Base-by-base conservation (phyloP, 331 rosid genomes). In the Quercus phellos region DNA sequence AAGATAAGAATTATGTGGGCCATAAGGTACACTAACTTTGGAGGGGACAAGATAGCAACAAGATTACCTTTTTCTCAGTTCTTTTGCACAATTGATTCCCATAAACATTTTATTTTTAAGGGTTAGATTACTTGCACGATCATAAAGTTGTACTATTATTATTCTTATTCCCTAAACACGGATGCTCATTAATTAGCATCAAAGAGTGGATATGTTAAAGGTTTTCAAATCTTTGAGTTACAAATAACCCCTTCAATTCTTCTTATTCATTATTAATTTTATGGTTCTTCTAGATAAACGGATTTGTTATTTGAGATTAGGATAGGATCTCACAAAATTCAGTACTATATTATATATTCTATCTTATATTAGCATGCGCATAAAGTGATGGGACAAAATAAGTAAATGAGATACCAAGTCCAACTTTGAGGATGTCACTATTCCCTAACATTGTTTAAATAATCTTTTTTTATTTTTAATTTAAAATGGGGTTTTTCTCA, bases 381-480 rank as follows among this genome's bases (percentile, higher is more conserved):
- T 88, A 93, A 90, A 93, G 95, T 58, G 81, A 85, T 51, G 74
- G 88, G 86, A 84, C 87, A 82, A 59, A 79, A 79, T 69, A 72
- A 71, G 59, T 74, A 75, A 73, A 27, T 77, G 74, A 71, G 68
- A 38, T 71, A 75, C 78, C 53, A 59, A 24, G 26, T 56, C 63
- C 43, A 74, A 73, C 68, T 58, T 21, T 21, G 80, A 43, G 72
- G 58, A 74, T 19, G 59, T 79, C 22, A 12, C 42, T 50, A 22
- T 51, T 80, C 60, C 74, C 80, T 69, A 18, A n/a, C 76, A 24
- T 71, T 58, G 19, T 13, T 63, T 79, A 58, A 74, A 58, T 51
- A 3, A 26, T 75, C 35, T 27, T 59, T 54, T 22, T 12, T 7
- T 6, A 24, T 63, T 74, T 80, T 77, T 64, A 35, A 59, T 38